Evolutionary conservation across 78 protist genomes (phyloP).

Genomic region (Pigoraptor vietnamica): DNA sequence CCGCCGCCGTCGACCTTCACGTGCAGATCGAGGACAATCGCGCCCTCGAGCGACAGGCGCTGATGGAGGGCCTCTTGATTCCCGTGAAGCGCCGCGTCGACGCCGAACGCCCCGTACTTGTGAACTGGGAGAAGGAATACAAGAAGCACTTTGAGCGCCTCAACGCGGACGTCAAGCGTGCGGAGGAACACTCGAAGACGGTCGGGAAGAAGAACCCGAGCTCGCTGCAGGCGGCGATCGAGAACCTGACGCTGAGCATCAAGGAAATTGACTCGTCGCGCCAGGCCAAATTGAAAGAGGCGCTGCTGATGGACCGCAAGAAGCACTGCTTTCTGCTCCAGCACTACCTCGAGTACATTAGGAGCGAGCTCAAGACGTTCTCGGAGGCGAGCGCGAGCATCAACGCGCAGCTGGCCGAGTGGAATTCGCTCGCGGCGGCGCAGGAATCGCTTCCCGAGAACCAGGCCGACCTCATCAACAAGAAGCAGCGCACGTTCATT

Average conservation of each 20-base stretch:
- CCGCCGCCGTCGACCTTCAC: background rate
- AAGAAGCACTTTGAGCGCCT: background rate
- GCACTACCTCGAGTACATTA: background rate
- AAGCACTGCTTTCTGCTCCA: background rate
- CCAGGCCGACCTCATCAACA: background rate
- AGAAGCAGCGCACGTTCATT: background rate
- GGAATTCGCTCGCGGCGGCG: background rate
- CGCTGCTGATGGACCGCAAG: background rate
- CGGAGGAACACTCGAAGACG: conserved; percentile 1
- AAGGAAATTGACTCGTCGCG: background rate
- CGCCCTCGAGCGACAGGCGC: background rate
- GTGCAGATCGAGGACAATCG: background rate
- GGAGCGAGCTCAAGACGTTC: background rate
- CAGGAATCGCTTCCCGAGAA: background rate
- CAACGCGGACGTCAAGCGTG: background rate
- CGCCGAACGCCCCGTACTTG: background rate
- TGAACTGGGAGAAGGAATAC: background rate
- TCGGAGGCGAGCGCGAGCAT: background rate
- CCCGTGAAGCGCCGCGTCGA: background rate
- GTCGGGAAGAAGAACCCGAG: background rate
- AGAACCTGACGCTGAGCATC: background rate
- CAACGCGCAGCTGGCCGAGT: background rate
- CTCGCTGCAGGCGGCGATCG: background rate
- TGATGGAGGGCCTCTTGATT: background rate
- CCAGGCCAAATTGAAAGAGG: background rate